Percentiles rank a stretch among this genome's conserved stretches.
Evolutionary conservation across 2,329 filamentous ascomycete genomes (phyloP).

Genomic region (Clathrospora elynae): DNA sequence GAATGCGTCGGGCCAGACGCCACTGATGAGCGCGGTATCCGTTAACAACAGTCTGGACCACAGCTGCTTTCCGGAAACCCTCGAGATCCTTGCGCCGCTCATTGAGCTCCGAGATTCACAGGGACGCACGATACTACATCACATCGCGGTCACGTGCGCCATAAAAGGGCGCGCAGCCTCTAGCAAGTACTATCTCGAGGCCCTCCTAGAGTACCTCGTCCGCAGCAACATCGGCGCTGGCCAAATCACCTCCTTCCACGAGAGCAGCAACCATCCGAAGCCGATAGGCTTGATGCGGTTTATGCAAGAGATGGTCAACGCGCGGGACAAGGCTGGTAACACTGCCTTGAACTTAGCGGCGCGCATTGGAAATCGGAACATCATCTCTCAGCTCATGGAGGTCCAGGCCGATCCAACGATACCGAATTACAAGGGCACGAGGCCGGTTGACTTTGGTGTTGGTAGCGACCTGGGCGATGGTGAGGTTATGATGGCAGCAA

Average conservation of each 20-base stretch:
- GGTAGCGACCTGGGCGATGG: slow-evolving; percentile 64
- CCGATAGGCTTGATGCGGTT: slow-evolving; percentile 89
- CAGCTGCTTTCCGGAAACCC: slow-evolving; percentile 83
- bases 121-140: slow-evolving; percentile 89
- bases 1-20: slow-evolving; percentile 88
- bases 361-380: slow-evolving; percentile 88
- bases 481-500: slow-evolving; percentile 23
- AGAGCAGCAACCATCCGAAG: slow-evolving; percentile 61
- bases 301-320: slow-evolving; percentile 96
- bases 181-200: slow-evolving; percentile 94
- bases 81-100: slow-evolving; percentile 85
- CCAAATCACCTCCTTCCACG: slow-evolving; percentile 49
- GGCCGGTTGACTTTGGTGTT: slow-evolving; percentile 93
- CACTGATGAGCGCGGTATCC: slow-evolving; percentile 87
- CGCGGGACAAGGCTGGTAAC: slow-evolving; percentile 90
- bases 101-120: slow-evolving; percentile 90
- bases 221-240: slow-evolving; percentile 62
- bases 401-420: slow-evolving; percentile 94
- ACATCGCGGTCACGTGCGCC: slow-evolving; percentile 93
- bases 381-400: slow-evolving; percentile 95
- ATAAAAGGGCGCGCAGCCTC: slow-evolving; percentile 91
- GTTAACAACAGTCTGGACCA: slow-evolving; percentile 96
- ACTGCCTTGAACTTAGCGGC: slow-evolving; percentile 94
- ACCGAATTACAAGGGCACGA: slow-evolving; percentile 84
- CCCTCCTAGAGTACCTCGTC: slow-evolving; percentile 90